Conservation (phyloP, 345 rosid genomes). For the Aethionema arabicum region DNA sequence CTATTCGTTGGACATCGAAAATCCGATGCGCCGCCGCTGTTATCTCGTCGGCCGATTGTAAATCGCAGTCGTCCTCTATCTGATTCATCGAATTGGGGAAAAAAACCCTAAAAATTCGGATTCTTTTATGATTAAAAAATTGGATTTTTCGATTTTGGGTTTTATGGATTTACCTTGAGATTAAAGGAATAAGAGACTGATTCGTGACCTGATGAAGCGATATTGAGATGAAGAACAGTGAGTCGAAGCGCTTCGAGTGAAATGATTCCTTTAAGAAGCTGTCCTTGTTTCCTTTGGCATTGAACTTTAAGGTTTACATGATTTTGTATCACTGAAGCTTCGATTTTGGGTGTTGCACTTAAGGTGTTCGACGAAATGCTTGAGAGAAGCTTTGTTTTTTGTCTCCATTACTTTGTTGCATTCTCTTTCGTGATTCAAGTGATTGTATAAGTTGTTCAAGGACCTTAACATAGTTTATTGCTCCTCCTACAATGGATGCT, state of each 20-base stretch:
- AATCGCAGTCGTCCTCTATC: slow-evolving; percentile 65
- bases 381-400: slow-evolving; percentile 24
- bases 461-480: slow-evolving; percentile 75
- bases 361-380: slow-evolving; percentile 34
- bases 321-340: slow-evolving; percentile 51
- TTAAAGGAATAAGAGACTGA: slow-evolving; percentile 64
- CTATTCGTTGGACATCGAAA: slow-evolving; percentile 41
- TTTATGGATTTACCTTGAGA: slow-evolving; percentile 54
- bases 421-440: slow-evolving; percentile 53
- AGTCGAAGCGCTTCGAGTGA: slow-evolving; percentile 64
- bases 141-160: slow-evolving; percentile 8
- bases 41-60: slow-evolving; percentile 60
- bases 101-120: slow-evolving; percentile 2
- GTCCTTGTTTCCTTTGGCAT: slow-evolving; percentile 55
- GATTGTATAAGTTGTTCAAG: slow-evolving; percentile 69
- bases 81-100: slow-evolving; percentile 15
- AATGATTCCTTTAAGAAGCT: slow-evolving; percentile 57
- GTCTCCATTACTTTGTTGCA: slow-evolving; percentile 15
- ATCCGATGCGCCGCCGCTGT: slow-evolving; percentile 54
- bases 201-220: slow-evolving; percentile 41
- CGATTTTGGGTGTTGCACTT: slow-evolving; percentile 39
- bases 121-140: not conserved
- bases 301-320: slow-evolving; percentile 61
- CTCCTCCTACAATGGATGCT: slow-evolving; percentile 80
- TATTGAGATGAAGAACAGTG: slow-evolving; percentile 68